Conservation (phyloP, 2,329 filamentous ascomycete species). For the Nemania serpens region DNA sequence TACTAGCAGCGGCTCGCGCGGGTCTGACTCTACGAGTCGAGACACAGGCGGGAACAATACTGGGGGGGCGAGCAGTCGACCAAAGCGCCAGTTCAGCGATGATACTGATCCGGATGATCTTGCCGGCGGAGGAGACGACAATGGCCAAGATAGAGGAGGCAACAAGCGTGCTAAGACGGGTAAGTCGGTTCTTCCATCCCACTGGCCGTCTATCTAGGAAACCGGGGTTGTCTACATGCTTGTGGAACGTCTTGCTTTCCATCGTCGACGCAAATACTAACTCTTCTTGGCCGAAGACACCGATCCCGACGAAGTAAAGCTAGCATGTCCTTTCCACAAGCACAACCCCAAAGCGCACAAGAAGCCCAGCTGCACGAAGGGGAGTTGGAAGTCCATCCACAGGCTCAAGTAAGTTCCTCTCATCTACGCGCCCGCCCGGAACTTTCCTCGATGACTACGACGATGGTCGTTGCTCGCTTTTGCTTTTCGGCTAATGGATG, state of each 20-base stretch:
- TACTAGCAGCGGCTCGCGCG: slow-evolving; percentile 11
- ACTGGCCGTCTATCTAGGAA: no score
- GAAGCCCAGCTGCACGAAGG: slow-evolving; percentile 31
- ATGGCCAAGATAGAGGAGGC: slow-evolving; percentile 40
- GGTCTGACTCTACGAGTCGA: slow-evolving; percentile 10
- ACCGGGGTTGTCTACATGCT: no score
- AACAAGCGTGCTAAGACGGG: slow-evolving; percentile 45
- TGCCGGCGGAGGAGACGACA: slow-evolving; percentile 38
- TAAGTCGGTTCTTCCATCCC: no score
- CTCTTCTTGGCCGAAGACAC: slow-evolving; percentile 27
- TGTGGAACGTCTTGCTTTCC: no score
- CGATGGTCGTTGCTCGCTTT: no score
- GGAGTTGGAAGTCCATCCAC: slow-evolving; percentile 39
- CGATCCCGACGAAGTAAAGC: slow-evolving; percentile 35
- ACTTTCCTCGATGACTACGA: no score
- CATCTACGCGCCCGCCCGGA: no score
- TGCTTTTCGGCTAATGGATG: no score
- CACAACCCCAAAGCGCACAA: slow-evolving; percentile 38
- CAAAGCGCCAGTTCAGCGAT: slow-evolving; percentile 38
- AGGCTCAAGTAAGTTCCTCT: slow-evolving; percentile 38
- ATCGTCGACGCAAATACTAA: no score
- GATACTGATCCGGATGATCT: slow-evolving; percentile 37
- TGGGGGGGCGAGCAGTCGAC: slow-evolving; percentile 27
- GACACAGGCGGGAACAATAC: slow-evolving; percentile 21
- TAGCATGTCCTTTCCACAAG: slow-evolving; percentile 46